Conservation (phyloP, 202 grass and related monocot genomes). For the Saccharum hybrid region DNA sequence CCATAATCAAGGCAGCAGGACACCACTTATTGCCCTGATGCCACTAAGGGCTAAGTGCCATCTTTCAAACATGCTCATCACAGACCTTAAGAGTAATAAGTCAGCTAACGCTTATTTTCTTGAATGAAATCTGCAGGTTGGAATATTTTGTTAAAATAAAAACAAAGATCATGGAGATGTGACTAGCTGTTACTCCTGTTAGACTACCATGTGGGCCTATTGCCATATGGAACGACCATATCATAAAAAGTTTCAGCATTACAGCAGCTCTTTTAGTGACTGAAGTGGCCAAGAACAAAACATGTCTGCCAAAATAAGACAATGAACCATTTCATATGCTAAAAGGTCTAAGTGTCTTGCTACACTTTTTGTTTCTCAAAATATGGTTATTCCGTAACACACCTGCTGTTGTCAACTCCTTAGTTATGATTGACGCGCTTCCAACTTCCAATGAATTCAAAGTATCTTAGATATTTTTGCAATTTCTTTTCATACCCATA, state of each 20-base stretch:
- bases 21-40: neutral
- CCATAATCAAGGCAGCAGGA: neutral
- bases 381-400: neutral
- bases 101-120: neutral
- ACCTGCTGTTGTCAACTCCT: neutral
- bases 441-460: neutral
- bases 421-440: neutral
- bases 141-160: slow-evolving; percentile 7
- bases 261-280: neutral
- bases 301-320: neutral
- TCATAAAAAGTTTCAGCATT: slow-evolving; percentile 3
- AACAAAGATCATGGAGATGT: neutral
- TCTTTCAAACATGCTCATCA: neutral
- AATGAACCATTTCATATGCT: neutral
- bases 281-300: neutral
- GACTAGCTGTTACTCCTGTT: neutral
- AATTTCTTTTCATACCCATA: neutral
- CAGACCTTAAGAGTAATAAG: neutral
- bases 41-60: neutral
- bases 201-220: neutral
- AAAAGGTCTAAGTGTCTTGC: neutral
- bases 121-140: neutral
- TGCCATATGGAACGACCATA: neutral
- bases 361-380: neutral
- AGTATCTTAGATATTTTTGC: neutral